Evolutionary conservation across 371 early-diverging fungal species (phyloP), one percentile per base, ranked within the genome.

Genomic region (Actinomucor elegans): DNA sequence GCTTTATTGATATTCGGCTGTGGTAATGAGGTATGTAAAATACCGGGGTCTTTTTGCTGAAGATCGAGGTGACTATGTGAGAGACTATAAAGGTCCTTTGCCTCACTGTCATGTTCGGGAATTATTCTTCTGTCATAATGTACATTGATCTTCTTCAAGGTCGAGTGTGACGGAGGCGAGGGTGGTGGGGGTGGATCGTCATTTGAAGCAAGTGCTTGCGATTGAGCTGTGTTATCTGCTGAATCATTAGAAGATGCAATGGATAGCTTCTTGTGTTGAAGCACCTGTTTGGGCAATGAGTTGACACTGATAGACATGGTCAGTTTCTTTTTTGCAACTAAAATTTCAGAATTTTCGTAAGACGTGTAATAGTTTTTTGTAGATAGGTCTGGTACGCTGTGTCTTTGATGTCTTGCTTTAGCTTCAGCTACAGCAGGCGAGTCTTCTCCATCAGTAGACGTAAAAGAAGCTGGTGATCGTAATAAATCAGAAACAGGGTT

Each of bases 401-500:
- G 48, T 24, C 48, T 17, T 4, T 24, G 12, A 12, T 18, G 14
- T 14, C 34, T 46, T 17, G 21, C 29, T 20, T 46, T 33, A 11
- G 21, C 32, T 46, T 18, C 46, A 20, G 32, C 46, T 1, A 20
- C 34, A 14, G 32, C 33, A 20, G 46, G 32, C 14, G 35, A n/a
- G 4, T 18, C 35, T 18, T 50, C 50, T 7, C 40, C 52, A 12
- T 42, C 43, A 18, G 33, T 43, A 35, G 42, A 42, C 7, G 35
- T 36, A 1, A 33, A 24, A 17, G 53, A 53, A 45, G 53, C 17
- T 1, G 53, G 53, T n/a, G 53, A 53, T 9, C 53, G 24, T 8
- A 53, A 35, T 21, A 53, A 17, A 53, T 45, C 53, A 17, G 53
- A 53, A 1, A 53, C 53, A 10, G 53, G 53, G 12, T 53, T 53